A percentile compares a stretch with the other conserved stretches of the same genome.
Evolutionary conservation across 2,329 filamentous ascomycete species (phyloP).

Genomic region (Didymella lethalis): DNA sequence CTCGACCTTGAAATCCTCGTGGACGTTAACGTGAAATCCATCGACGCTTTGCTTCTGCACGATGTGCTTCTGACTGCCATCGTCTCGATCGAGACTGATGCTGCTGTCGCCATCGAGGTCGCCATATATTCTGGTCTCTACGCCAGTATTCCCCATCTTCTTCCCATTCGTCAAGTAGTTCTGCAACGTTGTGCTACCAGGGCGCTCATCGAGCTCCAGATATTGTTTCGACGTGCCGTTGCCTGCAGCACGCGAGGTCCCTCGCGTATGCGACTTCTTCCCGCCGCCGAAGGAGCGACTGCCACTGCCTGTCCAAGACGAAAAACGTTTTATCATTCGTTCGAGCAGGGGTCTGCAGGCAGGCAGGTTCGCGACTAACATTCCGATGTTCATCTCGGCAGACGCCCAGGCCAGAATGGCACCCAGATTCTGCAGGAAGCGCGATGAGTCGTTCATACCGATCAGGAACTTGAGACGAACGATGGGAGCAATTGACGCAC

Average conservation of each 20-base stretch:
- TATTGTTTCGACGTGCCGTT: slow-evolving; percentile 17
- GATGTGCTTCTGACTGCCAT: slow-evolving; percentile 20
- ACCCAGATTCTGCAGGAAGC: slow-evolving; percentile 22
- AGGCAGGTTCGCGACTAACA: slow-evolving; percentile 25
- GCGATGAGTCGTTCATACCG: slow-evolving; percentile 21
- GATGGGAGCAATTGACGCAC: slow-evolving; percentile 25
- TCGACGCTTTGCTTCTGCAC: slow-evolving; percentile 13
- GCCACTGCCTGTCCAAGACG: slow-evolving; percentile 19
- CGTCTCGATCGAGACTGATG: slow-evolving; percentile 18
- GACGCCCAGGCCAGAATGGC: slow-evolving; percentile 22
- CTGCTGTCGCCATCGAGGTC: slow-evolving; percentile 18
- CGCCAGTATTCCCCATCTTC: slow-evolving; percentile 6
- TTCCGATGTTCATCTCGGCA: slow-evolving; percentile 26
- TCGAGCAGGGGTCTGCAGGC: slow-evolving; percentile 24
- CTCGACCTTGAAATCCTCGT: slow-evolving; percentile 21
- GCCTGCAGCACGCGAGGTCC: slow-evolving; percentile 1
- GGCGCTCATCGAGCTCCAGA: slow-evolving; percentile 21
- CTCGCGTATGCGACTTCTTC: slow-evolving; percentile 11
- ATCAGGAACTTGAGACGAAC: slow-evolving; percentile 25
- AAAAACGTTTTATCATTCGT: slow-evolving; percentile 15
- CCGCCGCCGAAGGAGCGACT: slow-evolving; percentile 9
- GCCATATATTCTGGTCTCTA: slow-evolving; percentile 27
- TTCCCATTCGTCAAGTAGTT: slow-evolving; percentile 14
- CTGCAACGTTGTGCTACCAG: slow-evolving; percentile 13
- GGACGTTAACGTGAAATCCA: slow-evolving; percentile 18